Base-by-base conservation (phyloP, 1,284 basidiomycete species). In the Cutaneotrichosporon cutaneum region DNA sequence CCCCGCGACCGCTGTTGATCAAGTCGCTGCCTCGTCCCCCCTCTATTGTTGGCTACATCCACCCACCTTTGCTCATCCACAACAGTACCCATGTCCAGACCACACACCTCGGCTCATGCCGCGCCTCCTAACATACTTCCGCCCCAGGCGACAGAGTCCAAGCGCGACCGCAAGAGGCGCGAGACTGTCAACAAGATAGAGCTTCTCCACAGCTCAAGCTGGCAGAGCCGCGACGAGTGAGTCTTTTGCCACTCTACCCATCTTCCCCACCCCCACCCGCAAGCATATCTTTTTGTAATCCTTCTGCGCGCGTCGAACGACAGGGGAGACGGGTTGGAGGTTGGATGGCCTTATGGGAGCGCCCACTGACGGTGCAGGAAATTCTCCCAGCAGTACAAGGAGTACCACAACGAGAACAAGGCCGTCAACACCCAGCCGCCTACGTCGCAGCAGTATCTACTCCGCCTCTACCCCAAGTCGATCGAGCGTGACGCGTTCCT, bases 131-230 rank as follows among this genome's bases (percentile, higher is more conserved):
- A 65, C 27, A 72, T 77, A 50, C 63, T 78, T 18, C 74, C 74
- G 8, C 73, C 75, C 0, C 71, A 72, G 60, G 65, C 69, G 42
- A 58, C 70, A 6, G 78, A 80, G 68, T 78, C 72, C 53, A 82
- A 83, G 69, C 73, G 81, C n/a, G 82, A 82, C 67, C 77, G 81
- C 69, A 81, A 82, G 66, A 67, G 82, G 48, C 68, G 82, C 32
- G 82, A 82, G 63, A 82, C 82, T 53, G 77, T 82, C 58, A 82
- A 82, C 64, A 80, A 81, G 68, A 80, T 83, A 27, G 78, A 82
- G 67, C 70, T 78, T 33, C 72, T 82, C 30, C 80, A 82, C 62
- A 78, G 80, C 22, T 80, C 82, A 50, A 80, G 77, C 60, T 78
- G 81, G 69, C 73, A 77, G 27, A 75, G 76, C 24, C 65, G 81